phyloP scores from a whole-genome alignment of 257 asterid species.

The Plectranthus barbatus region DNA sequence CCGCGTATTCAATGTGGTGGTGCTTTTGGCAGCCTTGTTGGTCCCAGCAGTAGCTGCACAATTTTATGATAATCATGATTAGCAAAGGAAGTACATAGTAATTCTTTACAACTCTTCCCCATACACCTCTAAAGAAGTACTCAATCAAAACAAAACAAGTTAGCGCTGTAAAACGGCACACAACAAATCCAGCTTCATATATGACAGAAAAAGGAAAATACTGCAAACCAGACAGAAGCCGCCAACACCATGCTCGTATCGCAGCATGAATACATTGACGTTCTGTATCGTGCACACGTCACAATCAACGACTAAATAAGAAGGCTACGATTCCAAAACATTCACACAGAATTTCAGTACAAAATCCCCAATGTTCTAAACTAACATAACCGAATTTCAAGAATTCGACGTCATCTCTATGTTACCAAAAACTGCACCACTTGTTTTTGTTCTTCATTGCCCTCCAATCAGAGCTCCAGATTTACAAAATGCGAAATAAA shows the following conservation, averaged over 20 bases:
- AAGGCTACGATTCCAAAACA: too few species aligned
- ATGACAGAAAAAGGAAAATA: background rate
- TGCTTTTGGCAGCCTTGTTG: conserved; percentile 83
- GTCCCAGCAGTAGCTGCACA: conserved; percentile 75
- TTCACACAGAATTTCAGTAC: background rate
- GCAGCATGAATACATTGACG: background rate
- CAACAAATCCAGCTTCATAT: background rate
- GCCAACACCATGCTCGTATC: background rate
- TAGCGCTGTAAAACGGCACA: too few species aligned
- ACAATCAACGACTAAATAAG: background rate
- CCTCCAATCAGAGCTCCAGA: background rate
- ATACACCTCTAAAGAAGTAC: background rate
- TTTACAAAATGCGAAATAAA: background rate
- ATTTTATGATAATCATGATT: conserved; percentile 10
- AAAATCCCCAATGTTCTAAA: background rate
- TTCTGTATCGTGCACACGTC: background rate
- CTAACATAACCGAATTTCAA: background rate
- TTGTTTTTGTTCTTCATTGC: background rate
- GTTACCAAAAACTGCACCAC: background rate
- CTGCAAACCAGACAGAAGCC: background rate
- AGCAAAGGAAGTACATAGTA: background rate
- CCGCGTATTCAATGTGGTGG: conserved; percentile 68
- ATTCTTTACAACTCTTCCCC: too few species aligned
- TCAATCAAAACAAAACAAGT: background rate
- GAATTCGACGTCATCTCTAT: background rate